Evolutionary conservation across 2,329 filamentous ascomycete genomes (phyloP).

Genomic region (Lasiodiplodia theobromae): DNA sequence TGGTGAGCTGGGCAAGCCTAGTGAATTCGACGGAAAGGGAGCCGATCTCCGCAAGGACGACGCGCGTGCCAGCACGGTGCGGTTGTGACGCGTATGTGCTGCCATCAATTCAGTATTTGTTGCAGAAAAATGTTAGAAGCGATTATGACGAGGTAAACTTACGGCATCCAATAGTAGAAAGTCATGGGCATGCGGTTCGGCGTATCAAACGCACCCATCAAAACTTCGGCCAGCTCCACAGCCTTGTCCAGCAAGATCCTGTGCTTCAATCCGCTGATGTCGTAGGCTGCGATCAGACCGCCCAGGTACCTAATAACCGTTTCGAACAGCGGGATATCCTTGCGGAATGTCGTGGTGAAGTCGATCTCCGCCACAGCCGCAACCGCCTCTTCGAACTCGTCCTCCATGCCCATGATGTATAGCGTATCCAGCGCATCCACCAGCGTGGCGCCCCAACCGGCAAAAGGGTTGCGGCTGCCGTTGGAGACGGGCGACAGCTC

Average conservation of each 20-base stretch:
- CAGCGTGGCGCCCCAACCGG: slow-evolving; percentile 87
- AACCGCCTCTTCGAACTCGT: slow-evolving; percentile 71
- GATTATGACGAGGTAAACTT: slow-evolving; percentile 50
- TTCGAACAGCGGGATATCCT: slow-evolving; percentile 71
- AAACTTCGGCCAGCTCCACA: slow-evolving; percentile 67
- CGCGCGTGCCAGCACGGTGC: slow-evolving; percentile 50
- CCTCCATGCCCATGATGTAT: slow-evolving; percentile 73
- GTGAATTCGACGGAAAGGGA: slow-evolving; percentile 58
- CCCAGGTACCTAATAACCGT: slow-evolving; percentile 76
- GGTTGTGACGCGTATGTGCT: slow-evolving; percentile 33
- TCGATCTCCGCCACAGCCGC: slow-evolving; percentile 65
- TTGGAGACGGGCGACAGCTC: slow-evolving; percentile 79
- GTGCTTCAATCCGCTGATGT: slow-evolving; percentile 64
- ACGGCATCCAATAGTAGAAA: slow-evolving; percentile 63
- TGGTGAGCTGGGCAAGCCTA: slow-evolving; percentile 54
- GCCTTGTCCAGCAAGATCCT: slow-evolving; percentile 66
- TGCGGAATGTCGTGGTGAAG: slow-evolving; percentile 61
- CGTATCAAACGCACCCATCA: slow-evolving; percentile 73
- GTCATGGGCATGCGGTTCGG: slow-evolving; percentile 70
- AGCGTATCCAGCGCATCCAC: slow-evolving; percentile 78
- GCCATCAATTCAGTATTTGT: not conserved
- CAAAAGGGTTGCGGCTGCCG: slow-evolving; percentile 78
- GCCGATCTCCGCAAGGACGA: slow-evolving; percentile 57
- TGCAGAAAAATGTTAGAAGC: not conserved
- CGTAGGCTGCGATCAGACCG: slow-evolving; percentile 73